Evolutionary conservation across 495 filamentous ascomycete species (phyloP).

Genomic region (Neurospora sp.): DNA sequence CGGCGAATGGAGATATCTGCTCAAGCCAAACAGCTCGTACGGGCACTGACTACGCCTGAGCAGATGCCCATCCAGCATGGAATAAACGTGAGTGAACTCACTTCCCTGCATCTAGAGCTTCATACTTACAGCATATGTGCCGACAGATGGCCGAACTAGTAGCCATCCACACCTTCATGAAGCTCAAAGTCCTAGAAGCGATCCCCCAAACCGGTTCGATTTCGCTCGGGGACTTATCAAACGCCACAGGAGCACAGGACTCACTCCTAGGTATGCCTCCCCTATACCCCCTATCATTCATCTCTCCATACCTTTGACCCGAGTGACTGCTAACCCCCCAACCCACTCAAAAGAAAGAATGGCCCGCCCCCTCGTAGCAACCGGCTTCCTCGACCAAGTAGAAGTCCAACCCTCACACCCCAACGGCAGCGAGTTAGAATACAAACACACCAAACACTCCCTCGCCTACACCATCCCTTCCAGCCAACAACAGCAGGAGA

Average conservation of each 20-base stretch:
- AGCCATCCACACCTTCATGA: constrained; percentile 15
- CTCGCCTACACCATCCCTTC: constrained; percentile 6
- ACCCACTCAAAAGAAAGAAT: constrained; percentile 9
- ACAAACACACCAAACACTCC: constrained; percentile 13
- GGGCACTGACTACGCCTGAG: constrained; percentile 6
- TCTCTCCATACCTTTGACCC: not conserved
- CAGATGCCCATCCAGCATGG: constrained; percentile 13
- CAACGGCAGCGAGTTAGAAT: not conserved
- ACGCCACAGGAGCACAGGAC: constrained; percentile 9
- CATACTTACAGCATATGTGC: too few relatives aligned
- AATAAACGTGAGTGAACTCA: not conserved
- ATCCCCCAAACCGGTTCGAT: constrained; percentile 11
- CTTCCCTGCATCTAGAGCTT: too few relatives aligned
- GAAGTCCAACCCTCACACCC: not conserved
- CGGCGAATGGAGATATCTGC: constrained; percentile 8
- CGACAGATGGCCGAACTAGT: constrained; percentile 11
- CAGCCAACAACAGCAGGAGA: not conserved
- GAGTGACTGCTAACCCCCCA: not conserved
- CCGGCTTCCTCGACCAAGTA: constrained; percentile 16
- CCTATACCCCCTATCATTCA: too few relatives aligned
- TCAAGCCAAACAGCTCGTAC: constrained; percentile 5
- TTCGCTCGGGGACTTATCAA: constrained; percentile 8
- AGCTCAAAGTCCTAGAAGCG: constrained; percentile 9
- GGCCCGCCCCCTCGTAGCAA: constrained; percentile 10
- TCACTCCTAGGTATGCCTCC: constrained; percentile 12